phyloP scores from a whole-genome alignment of 306 rosid species.

The Hippophae rhamnoides region DNA sequence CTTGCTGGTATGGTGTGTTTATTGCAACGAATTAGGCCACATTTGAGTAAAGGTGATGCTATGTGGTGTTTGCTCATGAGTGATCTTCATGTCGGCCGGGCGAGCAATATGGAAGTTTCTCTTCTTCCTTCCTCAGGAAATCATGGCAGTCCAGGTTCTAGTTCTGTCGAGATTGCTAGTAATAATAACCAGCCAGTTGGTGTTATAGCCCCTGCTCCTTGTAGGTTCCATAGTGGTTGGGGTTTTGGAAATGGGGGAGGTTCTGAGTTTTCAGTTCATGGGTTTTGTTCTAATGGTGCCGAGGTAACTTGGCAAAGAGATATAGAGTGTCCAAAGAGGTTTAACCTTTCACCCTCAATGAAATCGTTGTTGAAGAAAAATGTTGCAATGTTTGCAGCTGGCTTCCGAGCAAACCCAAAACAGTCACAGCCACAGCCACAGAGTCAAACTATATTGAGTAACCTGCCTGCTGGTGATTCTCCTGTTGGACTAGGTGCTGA shows the following conservation, averaged over 20 bases:
- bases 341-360: conserved; percentile 86
- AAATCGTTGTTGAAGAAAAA: conserved; percentile 69
- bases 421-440: conserved; percentile 33
- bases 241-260: conserved; percentile 74
- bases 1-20: conserved; percentile 78
- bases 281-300: conserved; percentile 43
- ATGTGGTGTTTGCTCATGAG: conserved; percentile 97
- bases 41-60: conserved; percentile 85
- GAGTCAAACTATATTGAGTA: conserved; percentile 22
- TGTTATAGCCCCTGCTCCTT: conserved; percentile 43
- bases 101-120: conserved; percentile 70
- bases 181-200: conserved; percentile 38
- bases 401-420: conserved; percentile 75
- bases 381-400: conserved; percentile 91
- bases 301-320: conserved; percentile 51
- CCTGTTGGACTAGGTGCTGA: conserved; percentile 34
- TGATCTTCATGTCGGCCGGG: conserved; percentile 87
- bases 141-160: conserved; percentile 22
- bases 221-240: conserved; percentile 92
- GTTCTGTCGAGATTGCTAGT: conserved; percentile 31
- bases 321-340: conserved; percentile 83
- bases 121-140: conserved; percentile 31
- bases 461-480: conserved; percentile 31
- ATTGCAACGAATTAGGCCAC: conserved; percentile 73
- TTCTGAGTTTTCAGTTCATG: conserved; percentile 46